Base-by-base conservation (phyloP, 352 stramenopile genomes). In the Hyphochytrium catenoides region DNA sequence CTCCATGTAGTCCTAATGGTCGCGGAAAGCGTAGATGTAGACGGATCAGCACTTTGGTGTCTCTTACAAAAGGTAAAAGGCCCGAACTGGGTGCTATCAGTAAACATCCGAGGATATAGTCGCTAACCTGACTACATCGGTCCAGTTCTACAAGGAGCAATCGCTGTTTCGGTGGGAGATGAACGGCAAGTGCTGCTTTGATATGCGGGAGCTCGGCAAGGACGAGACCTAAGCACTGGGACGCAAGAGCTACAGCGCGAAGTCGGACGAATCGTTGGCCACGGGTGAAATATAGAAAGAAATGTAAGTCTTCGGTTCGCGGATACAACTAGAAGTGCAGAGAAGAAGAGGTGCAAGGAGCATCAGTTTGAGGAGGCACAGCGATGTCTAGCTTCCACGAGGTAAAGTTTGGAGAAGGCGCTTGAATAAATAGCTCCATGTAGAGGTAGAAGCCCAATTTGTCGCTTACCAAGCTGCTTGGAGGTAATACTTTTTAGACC, bases 401-500 rank as follows among this genome's bases (percentile, higher is more conserved):
- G 27, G 88, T 86, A 35, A 95, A 59, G 8, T 77, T 85, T 76
- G 36, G 14, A 44, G 26, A 39, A 34, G 31, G 35, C 22, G 41
- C 31, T 44, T 12, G 2, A 22, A 26, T 31, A 36, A 0, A 26
- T 11, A 17, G 24, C 21, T 14, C 14, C 2, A 19, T 26, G 14
- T 15, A 32, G 12, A 8, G 9, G 16, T 1, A 16, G 12, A 9
- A 27, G 16, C 2, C 16, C 26, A n/a, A 48, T 29, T 29, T 2
- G 5, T 7, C 7, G 19, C 2, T 2, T 46, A 79, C 66, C 66
- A 24, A 97, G 52, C 56, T 97, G 87, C 29, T 92, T 79, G 0
- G 84, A 76, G 16, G 87, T 95, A 51, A 96, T 96, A 27, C 76
- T 94, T 49, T 93, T 93, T 15, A 95, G 59, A 26, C 71, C 62